Evolutionary conservation across 2,329 filamentous ascomycete genomes (phyloP).

Genomic region (Seiridium cupressi): DNA sequence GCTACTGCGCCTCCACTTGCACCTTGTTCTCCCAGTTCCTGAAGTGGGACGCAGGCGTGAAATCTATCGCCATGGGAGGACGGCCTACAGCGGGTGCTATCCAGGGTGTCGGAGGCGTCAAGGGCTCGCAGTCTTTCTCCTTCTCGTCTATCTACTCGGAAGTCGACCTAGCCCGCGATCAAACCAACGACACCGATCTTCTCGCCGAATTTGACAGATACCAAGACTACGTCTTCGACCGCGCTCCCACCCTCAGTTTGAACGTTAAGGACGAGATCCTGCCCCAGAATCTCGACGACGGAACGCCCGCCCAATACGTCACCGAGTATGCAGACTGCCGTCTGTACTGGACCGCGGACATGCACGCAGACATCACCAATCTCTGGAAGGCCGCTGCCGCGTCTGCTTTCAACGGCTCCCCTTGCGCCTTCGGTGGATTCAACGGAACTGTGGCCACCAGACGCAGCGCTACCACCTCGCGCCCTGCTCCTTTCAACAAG

Average conservation of each 20-base stretch:
- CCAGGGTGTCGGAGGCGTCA: constrained; percentile 53
- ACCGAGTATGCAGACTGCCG: constrained; percentile 48
- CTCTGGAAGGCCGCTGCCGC: constrained; percentile 44
- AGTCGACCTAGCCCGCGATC: constrained; percentile 18
- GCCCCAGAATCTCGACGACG: constrained; percentile 32
- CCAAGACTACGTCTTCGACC: constrained; percentile 27
- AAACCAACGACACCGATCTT: constrained; percentile 26
- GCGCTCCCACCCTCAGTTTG: constrained; percentile 30
- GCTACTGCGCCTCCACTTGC: constrained; percentile 58
- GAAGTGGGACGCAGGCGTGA: constrained; percentile 49
- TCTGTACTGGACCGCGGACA: constrained; percentile 49
- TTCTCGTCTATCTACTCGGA: constrained; percentile 27
- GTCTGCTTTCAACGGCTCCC: constrained; percentile 38
- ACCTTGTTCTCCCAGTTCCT: constrained; percentile 55
- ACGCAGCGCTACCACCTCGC: constrained; percentile 10
- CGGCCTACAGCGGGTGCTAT: constrained; percentile 44
- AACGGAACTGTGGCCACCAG: constrained; percentile 8
- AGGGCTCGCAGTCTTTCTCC: constrained; percentile 42
- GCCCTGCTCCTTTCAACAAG: neutral
- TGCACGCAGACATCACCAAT: constrained; percentile 43
- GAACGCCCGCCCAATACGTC: constrained; percentile 45
- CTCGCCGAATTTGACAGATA: constrained; percentile 28
- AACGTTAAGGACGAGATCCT: constrained; percentile 40
- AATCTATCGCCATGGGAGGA: constrained; percentile 53
- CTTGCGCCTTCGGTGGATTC: constrained; percentile 36